Evolutionary conservation across 2,329 filamentous ascomycete species (phyloP).

Genomic region (Monosporascus sp.): DNA sequence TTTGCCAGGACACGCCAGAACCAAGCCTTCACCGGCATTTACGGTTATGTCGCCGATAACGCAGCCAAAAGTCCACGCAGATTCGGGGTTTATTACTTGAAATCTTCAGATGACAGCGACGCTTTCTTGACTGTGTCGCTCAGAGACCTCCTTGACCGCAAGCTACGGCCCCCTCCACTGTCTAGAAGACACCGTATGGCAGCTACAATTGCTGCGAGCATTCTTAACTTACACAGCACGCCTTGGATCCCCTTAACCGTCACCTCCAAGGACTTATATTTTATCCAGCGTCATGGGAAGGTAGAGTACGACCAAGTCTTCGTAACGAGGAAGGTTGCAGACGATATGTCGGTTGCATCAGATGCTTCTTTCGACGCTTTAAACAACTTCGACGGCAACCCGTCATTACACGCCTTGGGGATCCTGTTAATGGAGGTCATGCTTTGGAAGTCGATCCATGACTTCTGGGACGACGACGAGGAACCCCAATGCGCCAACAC

Average conservation of each 20-base stretch:
- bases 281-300: slow-evolving; percentile 8
- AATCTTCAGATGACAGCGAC: background rate
- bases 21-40: background rate
- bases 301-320: slow-evolving; percentile 9
- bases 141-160: background rate
- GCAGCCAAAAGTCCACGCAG: background rate
- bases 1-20: background rate
- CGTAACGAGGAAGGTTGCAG: slow-evolving; percentile 2
- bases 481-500: too few species aligned
- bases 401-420: slow-evolving; percentile 6
- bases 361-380: background rate
- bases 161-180: slow-evolving; percentile 4
- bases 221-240: slow-evolving; percentile 19
- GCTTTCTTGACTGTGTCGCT: background rate
- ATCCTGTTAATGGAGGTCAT: slow-evolving; percentile 10
- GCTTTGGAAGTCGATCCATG: slow-evolving; percentile 8
- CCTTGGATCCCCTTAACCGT: slow-evolving; percentile 13
- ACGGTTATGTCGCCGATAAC: background rate
- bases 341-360: background rate
- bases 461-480: slow-evolving; percentile 8
- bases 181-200: slow-evolving; percentile 10
- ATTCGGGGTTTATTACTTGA: background rate
- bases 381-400: background rate
- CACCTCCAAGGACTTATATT: slow-evolving; percentile 10
- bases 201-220: slow-evolving; percentile 11